Base-by-base conservation (phyloP, 2,329 filamentous ascomycete genomes). In the Claviceps sp. region DNA sequence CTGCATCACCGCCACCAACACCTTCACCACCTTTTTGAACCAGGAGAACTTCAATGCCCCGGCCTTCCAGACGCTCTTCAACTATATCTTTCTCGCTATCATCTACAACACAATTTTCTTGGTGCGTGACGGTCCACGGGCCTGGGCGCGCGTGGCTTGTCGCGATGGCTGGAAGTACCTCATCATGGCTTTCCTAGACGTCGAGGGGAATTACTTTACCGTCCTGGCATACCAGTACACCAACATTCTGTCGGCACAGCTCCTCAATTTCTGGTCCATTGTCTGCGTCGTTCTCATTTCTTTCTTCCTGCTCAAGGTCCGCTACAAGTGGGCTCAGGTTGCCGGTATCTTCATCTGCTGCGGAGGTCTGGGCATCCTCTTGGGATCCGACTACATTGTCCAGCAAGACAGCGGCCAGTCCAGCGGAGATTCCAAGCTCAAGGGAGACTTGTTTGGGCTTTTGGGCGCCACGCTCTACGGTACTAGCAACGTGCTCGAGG, bases 251-350 rank as follows among this genome's bases (percentile, higher is more conserved):
- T 93, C 86, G 20, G 89, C 89, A 16, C 90, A 97, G 74, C 78
- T 98, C 50, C 89, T 98, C 71, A 96, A 96, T 76, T 97, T 97
- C 72, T 97, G 91, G 91, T 87, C 90, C 60, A 97, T 98, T 59
- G 87, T 95, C 49, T 83, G 91, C 56, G 93, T 98, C 22, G 89
- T 97, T 20, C 64, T 86, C 55, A 71, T 96, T 58, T 95, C 89
- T 30, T 90, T 95, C 70, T 58, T 83, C 57, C 74, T 96, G 60
- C 79, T 98, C 53, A 78, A 77, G 59, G 93, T 98, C 45, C 87
- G 93, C 61, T 98, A 98, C 76, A 88, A 89, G 71, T 73, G 79
- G 65, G 81, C 87, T 54, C 93, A 97, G 73, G 81, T 95, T 61
- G 59, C 79, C 36, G 93, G 93, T 52, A 97, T 98, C 66, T 63